Conservation (phyloP, 2,329 filamentous ascomycete genomes). For the Arachnopeziza araneosa region DNA sequence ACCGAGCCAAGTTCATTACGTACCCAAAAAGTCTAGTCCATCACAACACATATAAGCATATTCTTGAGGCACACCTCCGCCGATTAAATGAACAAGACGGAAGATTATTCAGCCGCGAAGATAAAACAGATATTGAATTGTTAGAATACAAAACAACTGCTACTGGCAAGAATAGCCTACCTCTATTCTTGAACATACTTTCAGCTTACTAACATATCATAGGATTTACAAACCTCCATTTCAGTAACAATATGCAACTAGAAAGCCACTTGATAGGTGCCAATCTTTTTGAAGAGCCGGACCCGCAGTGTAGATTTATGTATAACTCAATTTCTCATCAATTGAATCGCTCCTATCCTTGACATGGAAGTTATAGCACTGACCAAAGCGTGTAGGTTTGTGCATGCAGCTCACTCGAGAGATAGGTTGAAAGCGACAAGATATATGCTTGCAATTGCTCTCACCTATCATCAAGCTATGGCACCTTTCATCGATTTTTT, state of each 20-base stretch:
- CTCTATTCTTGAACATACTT: too few species aligned
- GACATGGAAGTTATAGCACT: too few species aligned
- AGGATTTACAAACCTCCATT: neutral
- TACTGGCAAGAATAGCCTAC: too few species aligned
- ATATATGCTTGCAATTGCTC: slow-evolving; percentile 17
- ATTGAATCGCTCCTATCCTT: too few species aligned
- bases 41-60: neutral
- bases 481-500: slow-evolving; percentile 35
- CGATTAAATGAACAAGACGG: neutral
- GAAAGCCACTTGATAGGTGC: neutral
- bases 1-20: neutral
- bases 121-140: neutral
- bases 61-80: neutral
- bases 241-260: neutral
- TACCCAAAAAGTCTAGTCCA: neutral
- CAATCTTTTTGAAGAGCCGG: slow-evolving; percentile 2
- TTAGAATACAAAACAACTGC: neutral
- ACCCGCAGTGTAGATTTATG: slow-evolving; percentile 23
- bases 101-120: neutral
- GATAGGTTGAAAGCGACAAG: slow-evolving; percentile 11
- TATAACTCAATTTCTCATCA: slow-evolving; percentile 6
- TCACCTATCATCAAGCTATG: slow-evolving; percentile 33
- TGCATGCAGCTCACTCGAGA: slow-evolving; percentile 20
- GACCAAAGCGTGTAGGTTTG: slow-evolving; percentile 22
- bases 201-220: too few species aligned